Conservation (phyloP, 768 basidiomycete genomes). For the Lentinula guzmanii region DNA sequence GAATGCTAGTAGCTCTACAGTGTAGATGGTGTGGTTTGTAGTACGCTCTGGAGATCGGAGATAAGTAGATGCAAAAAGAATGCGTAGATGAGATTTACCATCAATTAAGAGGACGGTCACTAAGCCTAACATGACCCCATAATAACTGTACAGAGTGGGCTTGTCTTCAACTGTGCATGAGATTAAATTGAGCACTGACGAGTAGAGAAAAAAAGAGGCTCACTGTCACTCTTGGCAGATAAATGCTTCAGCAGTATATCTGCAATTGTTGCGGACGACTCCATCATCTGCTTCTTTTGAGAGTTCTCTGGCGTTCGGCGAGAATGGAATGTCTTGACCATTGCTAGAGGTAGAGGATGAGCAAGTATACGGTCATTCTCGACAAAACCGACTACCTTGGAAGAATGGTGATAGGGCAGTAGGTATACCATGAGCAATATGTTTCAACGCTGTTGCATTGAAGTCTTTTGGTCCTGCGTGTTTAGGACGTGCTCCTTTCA, state of each 20-base stretch:
- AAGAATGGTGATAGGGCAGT: constrained; percentile 76
- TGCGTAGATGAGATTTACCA: constrained; percentile 23
- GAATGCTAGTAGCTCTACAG: constrained; percentile 74
- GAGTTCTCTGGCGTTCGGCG: constrained; percentile 68
- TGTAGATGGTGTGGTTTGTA: constrained; percentile 68
- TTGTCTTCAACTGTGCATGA: constrained; percentile 13
- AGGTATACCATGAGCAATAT: constrained; percentile 74
- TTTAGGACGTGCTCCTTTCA: constrained; percentile 24
- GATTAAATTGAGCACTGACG: not conserved
- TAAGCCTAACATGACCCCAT: constrained; percentile 41
- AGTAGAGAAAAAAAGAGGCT: constrained; percentile 16
- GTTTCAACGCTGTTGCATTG: constrained; percentile 74
- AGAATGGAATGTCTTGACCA: constrained; percentile 82
- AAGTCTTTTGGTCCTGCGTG: constrained; percentile 44
- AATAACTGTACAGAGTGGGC: constrained; percentile 35
- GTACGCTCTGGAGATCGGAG: constrained; percentile 56
- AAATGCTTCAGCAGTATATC: constrained; percentile 70
- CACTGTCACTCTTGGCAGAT: constrained; percentile 45
- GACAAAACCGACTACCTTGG: constrained; percentile 53
- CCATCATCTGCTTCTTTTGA: constrained; percentile 73
- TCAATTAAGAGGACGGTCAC: constrained; percentile 42
- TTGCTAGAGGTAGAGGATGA: constrained; percentile 38
- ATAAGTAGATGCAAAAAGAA: constrained; percentile 4
- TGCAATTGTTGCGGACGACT: constrained; percentile 66
- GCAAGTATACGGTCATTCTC: not conserved